Evolutionary conservation across 306 rosid genomes (phyloP).

Genomic region (Biancaea sappan): DNA sequence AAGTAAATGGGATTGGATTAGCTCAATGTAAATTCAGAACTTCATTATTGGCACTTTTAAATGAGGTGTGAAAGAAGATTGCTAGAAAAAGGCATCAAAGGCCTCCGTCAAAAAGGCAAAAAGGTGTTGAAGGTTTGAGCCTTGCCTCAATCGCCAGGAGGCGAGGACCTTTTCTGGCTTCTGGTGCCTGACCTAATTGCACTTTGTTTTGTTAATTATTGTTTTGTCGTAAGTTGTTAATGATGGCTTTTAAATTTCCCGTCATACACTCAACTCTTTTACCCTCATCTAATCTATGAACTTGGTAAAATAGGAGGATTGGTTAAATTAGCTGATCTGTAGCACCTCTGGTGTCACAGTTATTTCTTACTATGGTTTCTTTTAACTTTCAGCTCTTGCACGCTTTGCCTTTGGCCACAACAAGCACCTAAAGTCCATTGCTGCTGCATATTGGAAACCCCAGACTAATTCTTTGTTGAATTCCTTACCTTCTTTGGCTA

Average conservation of each 20-base stretch:
- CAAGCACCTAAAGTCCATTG: slow-evolving; percentile 90
- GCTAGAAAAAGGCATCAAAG: too few relatives aligned
- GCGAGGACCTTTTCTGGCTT: background rate
- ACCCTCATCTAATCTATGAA: background rate
- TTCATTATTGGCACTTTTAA: too few relatives aligned
- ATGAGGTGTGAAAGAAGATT: too few relatives aligned
- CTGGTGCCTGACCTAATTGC: background rate
- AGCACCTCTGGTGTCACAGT: background rate
- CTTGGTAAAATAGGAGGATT: background rate
- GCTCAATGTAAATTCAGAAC: too few relatives aligned
- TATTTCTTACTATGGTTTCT: slow-evolving; percentile 8
- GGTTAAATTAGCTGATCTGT: background rate
- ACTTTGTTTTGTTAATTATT: background rate
- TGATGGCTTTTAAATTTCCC: background rate
- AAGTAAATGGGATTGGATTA: too few relatives aligned
- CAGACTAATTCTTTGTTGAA: slow-evolving; percentile 76
- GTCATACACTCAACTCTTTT: background rate
- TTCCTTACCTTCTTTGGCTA: slow-evolving; percentile 82
- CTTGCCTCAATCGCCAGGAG: background rate
- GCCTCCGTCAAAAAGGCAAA: background rate
- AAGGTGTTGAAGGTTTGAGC: background rate
- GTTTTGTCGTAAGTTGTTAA: background rate
- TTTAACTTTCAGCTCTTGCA: slow-evolving; percentile 65
- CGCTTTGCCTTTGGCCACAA: slow-evolving; percentile 98
- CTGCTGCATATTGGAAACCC: slow-evolving; percentile 94